Evolutionary conservation across 2,329 filamentous ascomycete genomes (phyloP).

Genomic region (Sarocladiaceae sp.): DNA sequence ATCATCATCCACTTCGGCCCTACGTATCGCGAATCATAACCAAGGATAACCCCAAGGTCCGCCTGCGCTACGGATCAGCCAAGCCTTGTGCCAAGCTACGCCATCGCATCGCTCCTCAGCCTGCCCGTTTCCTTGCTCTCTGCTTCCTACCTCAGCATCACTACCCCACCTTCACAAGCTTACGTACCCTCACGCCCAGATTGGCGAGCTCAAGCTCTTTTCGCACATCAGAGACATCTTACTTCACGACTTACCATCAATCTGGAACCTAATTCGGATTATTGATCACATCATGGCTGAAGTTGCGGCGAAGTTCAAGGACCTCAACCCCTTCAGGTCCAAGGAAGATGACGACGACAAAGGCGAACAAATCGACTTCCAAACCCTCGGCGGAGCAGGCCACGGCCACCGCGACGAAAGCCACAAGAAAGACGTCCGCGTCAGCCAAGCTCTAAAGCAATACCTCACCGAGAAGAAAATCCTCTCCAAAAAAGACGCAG

Average conservation of each 20-base stretch:
- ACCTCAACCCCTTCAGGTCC: conserved; percentile 26
- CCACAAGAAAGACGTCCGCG: conserved; percentile 49
- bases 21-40: background rate
- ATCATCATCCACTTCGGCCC: background rate
- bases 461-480: conserved; percentile 51
- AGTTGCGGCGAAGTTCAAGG: conserved; percentile 22
- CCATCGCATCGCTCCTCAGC: background rate
- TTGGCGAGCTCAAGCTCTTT: background rate
- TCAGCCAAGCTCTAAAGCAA: conserved; percentile 54
- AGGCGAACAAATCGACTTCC: conserved; percentile 26
- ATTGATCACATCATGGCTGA: conserved; percentile 18
- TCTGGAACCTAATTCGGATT: background rate
- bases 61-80: background rate
- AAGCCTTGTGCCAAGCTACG: background rate
- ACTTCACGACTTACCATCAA: background rate
- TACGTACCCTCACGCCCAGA: background rate
- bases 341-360: conserved; percentile 27
- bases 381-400: conserved; percentile 55
- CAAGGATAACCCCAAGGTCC: background rate
- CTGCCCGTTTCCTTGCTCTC: background rate
- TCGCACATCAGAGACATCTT: background rate
- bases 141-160: background rate
- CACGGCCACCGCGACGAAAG: conserved; percentile 40
- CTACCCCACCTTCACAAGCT: background rate
- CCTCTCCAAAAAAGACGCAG: conserved; percentile 43